Evolutionary conservation across 257 asterid species (phyloP), one percentile per base, ranked within the genome.

Genomic region (Verbena officinalis): DNA sequence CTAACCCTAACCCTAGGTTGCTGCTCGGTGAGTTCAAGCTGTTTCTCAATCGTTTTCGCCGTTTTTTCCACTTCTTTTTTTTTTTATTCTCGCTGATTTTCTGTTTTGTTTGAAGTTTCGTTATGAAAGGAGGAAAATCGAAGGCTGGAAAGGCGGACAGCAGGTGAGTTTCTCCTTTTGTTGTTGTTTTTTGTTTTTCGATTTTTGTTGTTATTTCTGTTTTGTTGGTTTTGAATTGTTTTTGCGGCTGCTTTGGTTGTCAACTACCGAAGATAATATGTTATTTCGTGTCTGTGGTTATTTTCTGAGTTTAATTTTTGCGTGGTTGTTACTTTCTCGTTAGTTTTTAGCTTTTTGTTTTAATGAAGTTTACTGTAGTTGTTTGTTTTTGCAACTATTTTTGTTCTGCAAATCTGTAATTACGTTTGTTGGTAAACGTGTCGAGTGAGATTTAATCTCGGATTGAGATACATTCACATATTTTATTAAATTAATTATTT

Each of bases 101-200:
- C 15, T 57, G 49, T 38, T 54, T 63, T 60, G 54, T 49, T 59
- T 53, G 58, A 16, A 71, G 71, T 21, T 39, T 70, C 68, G 54
- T 9, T 67, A 83, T 88, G 95, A 82, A 77, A 75, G 93, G 89
- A 75, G 96, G 83, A 21, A 81, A 78, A 55, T 66, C 87, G 11
- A 85, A 79, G 69, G 88, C 86, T 9, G 86, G 77, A 76, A 80
- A 65, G 54, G 64, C 76, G 36, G 89, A 80, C 49, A 69, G 75
- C 80, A 88, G 65, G 96, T 88, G 38, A 67, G 70, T 36, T 21
- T 5, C 44, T 27, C 12, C 0, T 2, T 10, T 11, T 43, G 11
- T 13, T n/a, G 23, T 38, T 46, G 2, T 27, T 19, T 58, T 23
- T 19, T 17, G 15, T 4, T 27, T n/a, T n/a, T n/a, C n/a, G 30